Conservation (phyloP, 208 protist species). For the Leptomonas seymouri region DNA sequence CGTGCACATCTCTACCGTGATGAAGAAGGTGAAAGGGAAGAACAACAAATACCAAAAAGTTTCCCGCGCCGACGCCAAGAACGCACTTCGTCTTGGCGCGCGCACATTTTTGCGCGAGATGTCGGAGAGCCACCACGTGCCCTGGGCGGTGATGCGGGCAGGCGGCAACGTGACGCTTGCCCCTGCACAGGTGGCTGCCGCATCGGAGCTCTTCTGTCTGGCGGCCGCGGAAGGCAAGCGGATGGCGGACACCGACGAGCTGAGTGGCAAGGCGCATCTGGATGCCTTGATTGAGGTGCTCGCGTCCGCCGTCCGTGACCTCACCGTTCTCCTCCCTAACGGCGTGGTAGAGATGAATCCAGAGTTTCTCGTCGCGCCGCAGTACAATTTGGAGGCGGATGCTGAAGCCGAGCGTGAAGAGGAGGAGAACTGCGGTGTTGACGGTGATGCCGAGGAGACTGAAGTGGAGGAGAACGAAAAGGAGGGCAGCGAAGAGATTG, state of each 20-base stretch:
- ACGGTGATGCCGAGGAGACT: slow-evolving; percentile 28
- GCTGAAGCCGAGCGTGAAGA: slow-evolving; percentile 32
- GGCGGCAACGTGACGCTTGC: slow-evolving; percentile 50
- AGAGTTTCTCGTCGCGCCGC: slow-evolving; percentile 68
- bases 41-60: slow-evolving; percentile 48
- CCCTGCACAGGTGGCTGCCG: slow-evolving; percentile 47
- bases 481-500: slow-evolving; percentile 36
- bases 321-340: slow-evolving; percentile 76
- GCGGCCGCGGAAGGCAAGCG: slow-evolving; percentile 51
- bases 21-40: slow-evolving; percentile 36
- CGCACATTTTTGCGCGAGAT: slow-evolving; percentile 87
- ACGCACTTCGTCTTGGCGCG: slow-evolving; percentile 74
- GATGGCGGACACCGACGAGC: slow-evolving; percentile 34
- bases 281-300: slow-evolving; percentile 51
- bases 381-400: slow-evolving; percentile 57
- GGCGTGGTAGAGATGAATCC: slow-evolving; percentile 82
- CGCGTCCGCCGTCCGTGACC: slow-evolving; percentile 56
- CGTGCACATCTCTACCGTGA: slow-evolving; percentile 74
- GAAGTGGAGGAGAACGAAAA: slow-evolving; percentile 28
- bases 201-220: slow-evolving; percentile 65
- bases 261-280: slow-evolving; percentile 50
- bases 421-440: slow-evolving; percentile 42
- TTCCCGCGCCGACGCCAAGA: slow-evolving; percentile 57
- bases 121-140: slow-evolving; percentile 70
- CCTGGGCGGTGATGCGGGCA: slow-evolving; percentile 87